A percentile compares a stretch with the other conserved stretches of the same genome.
phyloP scores from a whole-genome alignment of 2,329 filamentous ascomycete species.

The Allantophomopsis lycopodina region DNA sequence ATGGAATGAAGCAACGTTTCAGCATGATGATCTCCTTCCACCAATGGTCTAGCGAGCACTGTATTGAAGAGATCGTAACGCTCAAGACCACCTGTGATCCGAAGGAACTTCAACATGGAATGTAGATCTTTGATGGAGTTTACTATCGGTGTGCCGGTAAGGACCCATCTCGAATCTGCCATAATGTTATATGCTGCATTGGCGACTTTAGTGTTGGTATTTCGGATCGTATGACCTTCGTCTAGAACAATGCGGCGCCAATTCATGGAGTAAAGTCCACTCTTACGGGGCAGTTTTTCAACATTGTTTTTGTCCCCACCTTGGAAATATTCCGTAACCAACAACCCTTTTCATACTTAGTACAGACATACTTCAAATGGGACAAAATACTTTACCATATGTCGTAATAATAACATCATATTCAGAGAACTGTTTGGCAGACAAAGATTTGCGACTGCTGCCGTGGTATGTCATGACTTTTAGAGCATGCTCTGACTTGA shows the following conservation, averaged over 20 bases:
- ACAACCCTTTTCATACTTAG: conserved; percentile 3
- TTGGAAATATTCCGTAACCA: conserved; percentile 50
- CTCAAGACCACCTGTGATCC: conserved; percentile 63
- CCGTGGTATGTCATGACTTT: conserved; percentile 67
- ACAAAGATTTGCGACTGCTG: conserved; percentile 37
- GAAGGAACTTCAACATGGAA: conserved; percentile 65
- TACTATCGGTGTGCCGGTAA: conserved; percentile 73
- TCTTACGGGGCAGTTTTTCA: conserved; percentile 20
- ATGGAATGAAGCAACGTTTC: conserved; percentile 58
- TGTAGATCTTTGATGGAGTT: conserved; percentile 74
- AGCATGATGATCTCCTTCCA: conserved; percentile 38
- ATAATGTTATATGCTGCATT: conserved; percentile 52
- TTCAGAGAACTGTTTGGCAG: conserved; percentile 38
- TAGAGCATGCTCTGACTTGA: conserved; percentile 46
- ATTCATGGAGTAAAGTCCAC: conserved; percentile 45
- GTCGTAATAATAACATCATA: conserved; percentile 75
- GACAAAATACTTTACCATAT: conserved; percentile 46
- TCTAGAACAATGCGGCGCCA: conserved; percentile 76
- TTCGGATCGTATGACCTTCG: conserved; percentile 73
- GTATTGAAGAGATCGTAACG: conserved; percentile 61
- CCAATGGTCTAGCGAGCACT: conserved; percentile 56
- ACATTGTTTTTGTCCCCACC: conserved; percentile 27
- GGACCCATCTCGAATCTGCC: conserved; percentile 63
- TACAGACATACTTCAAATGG: too few species aligned
- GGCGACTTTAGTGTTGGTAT: conserved; percentile 59